Base-by-base conservation (phyloP, 163 green algal genomes). In the Chlorella variabilis region DNA sequence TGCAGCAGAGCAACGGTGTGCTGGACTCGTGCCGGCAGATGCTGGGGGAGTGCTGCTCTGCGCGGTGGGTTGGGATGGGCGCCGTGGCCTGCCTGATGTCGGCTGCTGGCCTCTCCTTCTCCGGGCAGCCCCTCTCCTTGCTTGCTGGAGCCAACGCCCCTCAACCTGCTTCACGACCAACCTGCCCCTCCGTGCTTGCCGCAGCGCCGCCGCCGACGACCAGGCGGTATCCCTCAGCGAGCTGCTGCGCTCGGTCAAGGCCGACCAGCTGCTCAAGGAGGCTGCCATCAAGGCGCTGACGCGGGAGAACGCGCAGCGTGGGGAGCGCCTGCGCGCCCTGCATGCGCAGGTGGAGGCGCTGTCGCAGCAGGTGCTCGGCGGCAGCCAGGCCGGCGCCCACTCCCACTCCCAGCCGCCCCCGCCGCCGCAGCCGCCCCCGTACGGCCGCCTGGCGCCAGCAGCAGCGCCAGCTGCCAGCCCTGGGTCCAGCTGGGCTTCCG, bases 261-360 rank as follows among this genome's bases (percentile, higher is more conserved):
- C 76, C 1, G 62, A 82, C 29, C 62, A 66, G 34, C 45, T 75
- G 62, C 45, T 75, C 9, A 82, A 82, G 48, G 62, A 82, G 33
- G 76, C 62, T 4, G n/a, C 62, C 42, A 82, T 82, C 62, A 75
- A 70, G 33, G 33, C 45, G 11, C 48, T 82, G 33, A 66, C 31
- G 20, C 62, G 63, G 11, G 62, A 82, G 27, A 82, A 82, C 17
- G 33, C 38, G 15, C 36, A 66, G 33, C 76, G 65, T 3, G 58
- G 45, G 6, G 49, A 75, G 29, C 62, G 36, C 29, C 33, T 82
- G 45, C 76, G 38, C 31, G 33, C 45, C 4, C 76, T 75, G 62
- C 62, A 75, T 34, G 29, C 41, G 31, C 59, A 74, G 61, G 33
- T 71, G 23, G 59, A 67, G 5, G n/a, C n/a, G 5, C 59, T 67